phyloP scores from a whole-genome alignment of 768 basidiomycete species.

The Leccinum subtestaceum region DNA sequence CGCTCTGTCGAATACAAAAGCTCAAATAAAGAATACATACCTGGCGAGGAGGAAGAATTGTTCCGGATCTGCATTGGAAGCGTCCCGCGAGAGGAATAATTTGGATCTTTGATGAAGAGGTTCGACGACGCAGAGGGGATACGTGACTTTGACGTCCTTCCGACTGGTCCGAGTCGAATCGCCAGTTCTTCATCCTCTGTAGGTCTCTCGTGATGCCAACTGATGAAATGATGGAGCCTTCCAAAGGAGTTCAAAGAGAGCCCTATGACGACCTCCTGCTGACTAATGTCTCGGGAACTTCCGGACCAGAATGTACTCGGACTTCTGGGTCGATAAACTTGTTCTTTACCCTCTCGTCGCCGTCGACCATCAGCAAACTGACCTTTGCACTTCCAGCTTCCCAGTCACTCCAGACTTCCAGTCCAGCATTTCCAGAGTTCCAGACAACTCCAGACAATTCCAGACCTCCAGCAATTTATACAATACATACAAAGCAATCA shows the following conservation, averaged over 20 bases:
- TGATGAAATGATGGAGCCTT: slow-evolving; percentile 49
- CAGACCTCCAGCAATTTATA: no score
- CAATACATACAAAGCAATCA: no score
- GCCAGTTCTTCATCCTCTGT: slow-evolving; percentile 41
- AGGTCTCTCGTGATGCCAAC: slow-evolving; percentile 44
- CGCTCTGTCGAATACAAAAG: slow-evolving; percentile 53
- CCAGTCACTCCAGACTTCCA: no score
- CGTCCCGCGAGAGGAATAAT: slow-evolving; percentile 55
- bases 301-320: no score
- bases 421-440: no score
- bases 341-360: no score
- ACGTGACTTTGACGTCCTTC: slow-evolving; percentile 41
- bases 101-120: slow-evolving; percentile 51
- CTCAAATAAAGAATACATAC: slow-evolving; percentile 38
- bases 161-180: slow-evolving; percentile 16
- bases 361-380: slow-evolving; percentile 43
- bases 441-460: no score
- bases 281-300: no score
- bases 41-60: slow-evolving; percentile 43
- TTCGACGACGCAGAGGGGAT: slow-evolving; percentile 51
- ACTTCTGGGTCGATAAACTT: no score
- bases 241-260: no score
- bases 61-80: slow-evolving; percentile 19
- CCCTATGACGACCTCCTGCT: slow-evolving; percentile 8
- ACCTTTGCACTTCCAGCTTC: no score